Evolutionary conservation across 768 basidiomycete species (phyloP).

Genomic region (Piloderma croceum): DNA sequence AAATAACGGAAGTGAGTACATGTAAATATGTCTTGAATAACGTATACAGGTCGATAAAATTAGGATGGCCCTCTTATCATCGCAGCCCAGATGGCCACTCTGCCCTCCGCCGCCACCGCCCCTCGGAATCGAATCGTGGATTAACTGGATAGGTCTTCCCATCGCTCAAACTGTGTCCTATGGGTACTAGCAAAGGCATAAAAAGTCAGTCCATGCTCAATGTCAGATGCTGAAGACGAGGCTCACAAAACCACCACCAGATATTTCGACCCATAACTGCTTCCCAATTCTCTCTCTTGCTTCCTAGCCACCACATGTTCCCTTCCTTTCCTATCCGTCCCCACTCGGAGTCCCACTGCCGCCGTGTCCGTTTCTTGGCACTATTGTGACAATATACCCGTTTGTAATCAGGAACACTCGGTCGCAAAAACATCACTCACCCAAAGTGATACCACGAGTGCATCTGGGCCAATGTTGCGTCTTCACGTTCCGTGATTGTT

Average conservation of each 20-base stretch:
- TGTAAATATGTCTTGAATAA: too few species aligned
- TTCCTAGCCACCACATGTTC: slow-evolving; percentile 83
- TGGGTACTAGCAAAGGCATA: neutral
- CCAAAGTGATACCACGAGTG: slow-evolving; percentile 49
- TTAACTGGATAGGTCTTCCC: slow-evolving; percentile 64
- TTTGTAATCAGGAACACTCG: neutral
- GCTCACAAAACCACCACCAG: slow-evolving; percentile 79
- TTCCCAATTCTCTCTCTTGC: slow-evolving; percentile 58
- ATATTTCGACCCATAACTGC: slow-evolving; percentile 71
- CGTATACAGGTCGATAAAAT: too few species aligned
- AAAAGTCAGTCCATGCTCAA: neutral
- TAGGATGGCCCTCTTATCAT: too few species aligned
- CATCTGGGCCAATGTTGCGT: slow-evolving; percentile 40
- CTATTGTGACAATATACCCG: slow-evolving; percentile 27
- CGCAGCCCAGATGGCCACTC: slow-evolving; percentile 69
- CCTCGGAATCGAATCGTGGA: slow-evolving; percentile 66
- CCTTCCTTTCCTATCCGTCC: slow-evolving; percentile 70
- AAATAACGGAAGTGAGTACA: too few species aligned
- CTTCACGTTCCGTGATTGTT: slow-evolving; percentile 62
- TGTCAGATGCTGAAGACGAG: slow-evolving; percentile 5
- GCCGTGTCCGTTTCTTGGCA: slow-evolving; percentile 39
- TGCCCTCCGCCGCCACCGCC: slow-evolving; percentile 56
- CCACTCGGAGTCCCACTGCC: slow-evolving; percentile 76
- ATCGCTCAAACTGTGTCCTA: slow-evolving; percentile 38
- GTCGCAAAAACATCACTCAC: slow-evolving; percentile 32